Base-by-base conservation (phyloP, 495 filamentous ascomycete species). In the Aspergillus panamensis region DNA sequence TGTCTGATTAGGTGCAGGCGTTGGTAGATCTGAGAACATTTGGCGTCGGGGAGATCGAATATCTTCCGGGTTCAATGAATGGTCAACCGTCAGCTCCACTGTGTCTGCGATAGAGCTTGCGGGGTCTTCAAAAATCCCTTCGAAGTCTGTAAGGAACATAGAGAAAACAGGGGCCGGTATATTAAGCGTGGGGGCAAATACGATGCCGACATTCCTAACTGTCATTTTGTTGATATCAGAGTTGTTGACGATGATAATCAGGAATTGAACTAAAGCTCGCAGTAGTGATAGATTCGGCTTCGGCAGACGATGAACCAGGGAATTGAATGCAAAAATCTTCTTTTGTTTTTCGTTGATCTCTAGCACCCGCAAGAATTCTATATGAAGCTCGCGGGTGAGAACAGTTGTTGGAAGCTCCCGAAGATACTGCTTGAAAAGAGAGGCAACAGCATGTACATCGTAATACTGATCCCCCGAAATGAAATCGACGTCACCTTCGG, bases 181-280 rank as follows among this genome's bases (percentile, higher is more conserved):
- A 72, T 97, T 97, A 32, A 97, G 81, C 0, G 95, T 97, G 2
- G 94, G 94, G n/a, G 95, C 94, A 73, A 97, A 98, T 54, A 97
- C 92, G 60, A 98, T 98, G 62, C 94, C 91, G 50, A 98, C 91
- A 70, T 98, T 98, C 39, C 94, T 84, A 52, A 97, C 90, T 6
- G 87, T 96, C 94, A 98, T 98, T 77, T 97, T 97, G 76, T 98
- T 98, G 63, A 88, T 78, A 60, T 92, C 87, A 3, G 90, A 81
- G 61, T 97, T 89, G 66, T 91, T 89, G 60, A 96, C 88, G 62
- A 97, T 91, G 62, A 85, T 85, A 64, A 96, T 89, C 60, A 98
- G 71, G 73, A 94, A 96, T 9, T 85, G 80, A 37, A 90, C 90
- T 19, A 98, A 80, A 57, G 92, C 91, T 64, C 85, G 84, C 19